These are phyloP conservation scores for Phytophthora uliginosa DNA, from an alignment of 352 stramenopile genomes.

Conservation along the genomic window DNA sequence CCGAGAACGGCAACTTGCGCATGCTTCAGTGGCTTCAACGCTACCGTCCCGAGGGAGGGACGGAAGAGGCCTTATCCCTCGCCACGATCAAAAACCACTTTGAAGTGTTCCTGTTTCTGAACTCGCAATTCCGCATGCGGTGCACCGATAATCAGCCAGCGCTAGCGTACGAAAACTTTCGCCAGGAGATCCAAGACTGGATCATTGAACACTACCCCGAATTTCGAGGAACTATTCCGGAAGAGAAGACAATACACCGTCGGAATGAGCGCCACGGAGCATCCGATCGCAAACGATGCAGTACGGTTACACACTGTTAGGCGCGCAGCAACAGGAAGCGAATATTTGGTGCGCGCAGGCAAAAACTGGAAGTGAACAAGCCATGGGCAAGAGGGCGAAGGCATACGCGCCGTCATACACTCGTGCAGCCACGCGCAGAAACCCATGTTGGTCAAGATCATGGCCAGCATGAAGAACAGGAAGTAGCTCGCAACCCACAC, in stretches of 20 bases:
- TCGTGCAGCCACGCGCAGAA: too few relatives aligned
- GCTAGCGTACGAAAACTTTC: background rate
- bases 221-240: background rate
- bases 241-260: conserved; percentile 61
- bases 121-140: background rate
- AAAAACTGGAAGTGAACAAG: too few relatives aligned
- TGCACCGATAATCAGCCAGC: background rate
- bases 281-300: conserved; percentile 61
- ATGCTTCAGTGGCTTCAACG: background rate
- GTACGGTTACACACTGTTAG: too few relatives aligned
- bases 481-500: too few relatives aligned
- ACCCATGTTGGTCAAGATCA: too few relatives aligned
- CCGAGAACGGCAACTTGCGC: background rate
- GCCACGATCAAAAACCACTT: background rate
- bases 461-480: too few relatives aligned
- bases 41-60: background rate
- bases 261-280: conserved; percentile 23
- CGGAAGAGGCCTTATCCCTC: background rate
- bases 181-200: background rate
- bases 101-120: background rate
- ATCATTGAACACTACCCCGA: background rate
- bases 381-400: too few relatives aligned
- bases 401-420: too few relatives aligned
- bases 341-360: too few relatives aligned
- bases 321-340: too few relatives aligned